Evolutionary conservation across 1,284 basidiomycete species (phyloP).

Genomic region (Melanopsichium pennsylvanicum): DNA sequence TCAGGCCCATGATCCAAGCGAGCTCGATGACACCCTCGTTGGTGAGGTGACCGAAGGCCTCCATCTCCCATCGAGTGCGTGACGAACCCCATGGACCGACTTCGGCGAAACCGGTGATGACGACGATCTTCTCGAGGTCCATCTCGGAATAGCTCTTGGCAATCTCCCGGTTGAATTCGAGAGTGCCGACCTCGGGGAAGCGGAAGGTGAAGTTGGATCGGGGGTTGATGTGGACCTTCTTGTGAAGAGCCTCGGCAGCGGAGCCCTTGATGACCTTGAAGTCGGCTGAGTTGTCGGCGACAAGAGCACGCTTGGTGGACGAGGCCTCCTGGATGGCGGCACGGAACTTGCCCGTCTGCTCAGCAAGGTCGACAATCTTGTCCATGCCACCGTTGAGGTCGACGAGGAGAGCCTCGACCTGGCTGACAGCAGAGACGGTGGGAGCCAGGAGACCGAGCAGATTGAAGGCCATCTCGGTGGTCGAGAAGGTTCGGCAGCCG

Average conservation of each 20-base stretch:
- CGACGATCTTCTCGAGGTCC: slow-evolving; percentile 93
- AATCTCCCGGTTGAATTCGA: slow-evolving; percentile 74
- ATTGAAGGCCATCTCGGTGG: slow-evolving; percentile 99
- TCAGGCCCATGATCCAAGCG: slow-evolving; percentile 98
- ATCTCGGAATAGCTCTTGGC: slow-evolving; percentile 70
- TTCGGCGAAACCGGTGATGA: slow-evolving; percentile 95
- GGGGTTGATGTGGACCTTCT: slow-evolving; percentile 90
- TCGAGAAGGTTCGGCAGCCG: slow-evolving; percentile 95
- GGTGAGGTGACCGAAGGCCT: slow-evolving; percentile 59
- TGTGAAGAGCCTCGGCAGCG: slow-evolving; percentile 89
- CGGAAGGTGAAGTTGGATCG: slow-evolving; percentile 96
- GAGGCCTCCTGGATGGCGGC: slow-evolving; percentile 78
- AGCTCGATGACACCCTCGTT: slow-evolving; percentile 98
- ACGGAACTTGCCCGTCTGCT: slow-evolving; percentile 72
- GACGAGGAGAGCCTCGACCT: slow-evolving; percentile 95
- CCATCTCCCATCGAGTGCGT: slow-evolving; percentile 91
- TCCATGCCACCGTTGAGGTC: slow-evolving; percentile 80
- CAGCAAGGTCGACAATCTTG: slow-evolving; percentile 67
- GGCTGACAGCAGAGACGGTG: slow-evolving; percentile 98
- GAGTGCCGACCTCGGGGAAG: slow-evolving; percentile 76
- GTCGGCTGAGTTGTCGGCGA: slow-evolving; percentile 91
- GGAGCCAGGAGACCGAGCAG: slow-evolving; percentile 97
- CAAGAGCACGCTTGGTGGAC: slow-evolving; percentile 88
- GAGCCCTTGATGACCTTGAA: slow-evolving; percentile 90
- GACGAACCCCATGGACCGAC: slow-evolving; percentile 99